Evolutionary conservation across 2,329 filamentous ascomycete genomes (phyloP).

Genomic region (Alternaria sp.): DNA sequence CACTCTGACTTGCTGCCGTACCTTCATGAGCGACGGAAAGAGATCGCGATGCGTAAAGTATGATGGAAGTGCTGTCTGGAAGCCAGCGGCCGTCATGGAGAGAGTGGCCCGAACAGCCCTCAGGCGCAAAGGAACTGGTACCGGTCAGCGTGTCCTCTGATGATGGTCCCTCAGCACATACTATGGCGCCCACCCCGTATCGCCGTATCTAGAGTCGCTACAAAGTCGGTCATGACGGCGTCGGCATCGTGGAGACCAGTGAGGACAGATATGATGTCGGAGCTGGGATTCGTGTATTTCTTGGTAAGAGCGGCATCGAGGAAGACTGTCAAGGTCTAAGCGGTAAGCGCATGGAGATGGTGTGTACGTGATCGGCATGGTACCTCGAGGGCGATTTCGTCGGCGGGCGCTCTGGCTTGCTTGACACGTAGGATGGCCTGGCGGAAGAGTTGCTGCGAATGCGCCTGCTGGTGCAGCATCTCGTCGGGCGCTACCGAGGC

Average conservation of each 20-base stretch:
- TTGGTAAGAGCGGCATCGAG: slow-evolving; percentile 83
- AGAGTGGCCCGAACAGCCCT: slow-evolving; percentile 84
- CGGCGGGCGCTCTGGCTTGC: slow-evolving; percentile 65
- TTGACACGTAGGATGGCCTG: slow-evolving; percentile 76
- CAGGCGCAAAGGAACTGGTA: slow-evolving; percentile 74
- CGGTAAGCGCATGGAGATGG: slow-evolving; percentile 53
- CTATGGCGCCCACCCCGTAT: slow-evolving; percentile 78
- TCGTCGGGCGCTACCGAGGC: slow-evolving; percentile 76
- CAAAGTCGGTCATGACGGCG: slow-evolving; percentile 85
- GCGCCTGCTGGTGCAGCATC: slow-evolving; percentile 75
- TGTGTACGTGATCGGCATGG: slow-evolving; percentile 41
- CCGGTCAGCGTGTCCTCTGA: slow-evolving; percentile 23
- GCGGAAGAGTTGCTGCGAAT: slow-evolving; percentile 80
- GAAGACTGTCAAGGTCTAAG: slow-evolving; percentile 87
- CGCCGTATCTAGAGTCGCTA: slow-evolving; percentile 79
- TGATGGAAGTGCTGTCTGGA: slow-evolving; percentile 90
- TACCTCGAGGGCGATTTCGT: slow-evolving; percentile 87
- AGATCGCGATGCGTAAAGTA: slow-evolving; percentile 95
- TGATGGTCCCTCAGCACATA: slow-evolving; percentile 56
- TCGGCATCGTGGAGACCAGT: slow-evolving; percentile 91
- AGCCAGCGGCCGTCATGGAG: slow-evolving; percentile 88
- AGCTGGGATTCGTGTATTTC: slow-evolving; percentile 92
- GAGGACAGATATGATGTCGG: slow-evolving; percentile 89
- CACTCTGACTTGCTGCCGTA: slow-evolving; percentile 46
- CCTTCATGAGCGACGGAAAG: slow-evolving; percentile 95